Evolutionary conservation across 2,329 filamentous ascomycete genomes (phyloP).

Genomic region (Hypoxylon sp.): DNA sequence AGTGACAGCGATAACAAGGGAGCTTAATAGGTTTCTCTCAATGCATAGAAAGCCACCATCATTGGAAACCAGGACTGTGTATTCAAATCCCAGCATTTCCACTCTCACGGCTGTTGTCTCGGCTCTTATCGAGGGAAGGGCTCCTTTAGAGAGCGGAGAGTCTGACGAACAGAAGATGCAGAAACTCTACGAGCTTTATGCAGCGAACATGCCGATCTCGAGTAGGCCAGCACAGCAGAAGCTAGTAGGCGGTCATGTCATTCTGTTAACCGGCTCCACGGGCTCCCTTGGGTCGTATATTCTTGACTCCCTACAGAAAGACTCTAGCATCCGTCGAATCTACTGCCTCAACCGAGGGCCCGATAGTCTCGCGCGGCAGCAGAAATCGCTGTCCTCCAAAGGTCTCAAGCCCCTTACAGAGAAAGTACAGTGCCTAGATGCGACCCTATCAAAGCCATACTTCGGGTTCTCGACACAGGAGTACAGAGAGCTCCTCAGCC

Average conservation of each 20-base stretch:
- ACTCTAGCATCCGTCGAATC: slow-evolving; percentile 32
- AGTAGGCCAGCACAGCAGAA: slow-evolving; percentile 14
- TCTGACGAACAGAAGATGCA: slow-evolving; percentile 31
- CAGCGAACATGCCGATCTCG: slow-evolving; percentile 30
- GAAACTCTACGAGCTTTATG: slow-evolving; percentile 32
- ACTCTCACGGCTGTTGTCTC: slow-evolving; percentile 35
- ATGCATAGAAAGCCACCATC: slow-evolving; percentile 15
- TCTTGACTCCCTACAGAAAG: slow-evolving; percentile 36
- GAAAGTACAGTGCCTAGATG: slow-evolving; percentile 40
- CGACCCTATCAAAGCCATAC: slow-evolving; percentile 34
- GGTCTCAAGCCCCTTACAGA: slow-evolving; percentile 29
- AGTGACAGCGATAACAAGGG: slow-evolving; percentile 29
- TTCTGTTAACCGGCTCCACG: slow-evolving; percentile 48
- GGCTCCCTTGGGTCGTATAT: slow-evolving; percentile 48
- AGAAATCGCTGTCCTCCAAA: slow-evolving; percentile 29
- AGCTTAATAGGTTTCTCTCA: slow-evolving; percentile 31
- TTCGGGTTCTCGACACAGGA: slow-evolving; percentile 35
- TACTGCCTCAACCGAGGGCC: slow-evolving; percentile 46
- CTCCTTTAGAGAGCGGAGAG: not conserved
- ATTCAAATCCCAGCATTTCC: slow-evolving; percentile 38
- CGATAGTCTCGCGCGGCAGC: slow-evolving; percentile 19
- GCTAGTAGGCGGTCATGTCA: slow-evolving; percentile 5
- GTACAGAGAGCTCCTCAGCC: slow-evolving; percentile 33
- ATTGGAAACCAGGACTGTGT: slow-evolving; percentile 30
- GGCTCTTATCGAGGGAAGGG: slow-evolving; percentile 14